phyloP scores from a whole-genome alignment of 2,329 filamentous ascomycete species.

The Colletotrichum sp. region DNA sequence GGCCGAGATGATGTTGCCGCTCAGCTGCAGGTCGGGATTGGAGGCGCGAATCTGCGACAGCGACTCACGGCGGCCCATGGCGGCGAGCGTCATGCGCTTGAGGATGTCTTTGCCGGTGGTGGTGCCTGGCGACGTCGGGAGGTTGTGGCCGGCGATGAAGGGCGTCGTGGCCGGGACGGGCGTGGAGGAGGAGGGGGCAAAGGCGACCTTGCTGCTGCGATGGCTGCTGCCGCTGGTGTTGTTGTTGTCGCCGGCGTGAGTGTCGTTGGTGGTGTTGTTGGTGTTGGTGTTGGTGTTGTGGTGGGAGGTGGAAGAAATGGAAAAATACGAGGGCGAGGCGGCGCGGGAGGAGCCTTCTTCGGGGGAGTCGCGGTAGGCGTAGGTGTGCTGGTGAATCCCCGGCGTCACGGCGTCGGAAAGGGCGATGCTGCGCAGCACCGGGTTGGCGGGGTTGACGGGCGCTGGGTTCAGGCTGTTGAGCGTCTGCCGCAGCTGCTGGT shows the following conservation, averaged over 20 bases:
- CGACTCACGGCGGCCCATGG: constrained; percentile 54
- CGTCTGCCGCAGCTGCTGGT: background rate
- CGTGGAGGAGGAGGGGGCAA: background rate
- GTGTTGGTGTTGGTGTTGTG: background rate
- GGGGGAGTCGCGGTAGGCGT: constrained; percentile 26
- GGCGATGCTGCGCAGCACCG: constrained; percentile 18
- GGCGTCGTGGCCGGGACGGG: background rate
- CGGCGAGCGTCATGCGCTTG: constrained; percentile 46
- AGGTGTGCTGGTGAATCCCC: constrained; percentile 30
- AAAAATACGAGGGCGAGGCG: constrained; percentile 28
- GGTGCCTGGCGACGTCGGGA: constrained; percentile 5
- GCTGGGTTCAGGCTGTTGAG: background rate
- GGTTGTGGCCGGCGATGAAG: constrained; percentile 18
- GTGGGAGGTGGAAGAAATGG: constrained; percentile 19
- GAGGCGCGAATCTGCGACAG: constrained; percentile 60
- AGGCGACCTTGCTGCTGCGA: background rate
- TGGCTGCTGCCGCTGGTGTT: too few species aligned
- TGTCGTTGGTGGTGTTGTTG: background rate
- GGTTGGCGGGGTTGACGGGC: constrained; percentile 19
- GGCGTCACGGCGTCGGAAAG: constrained; percentile 32
- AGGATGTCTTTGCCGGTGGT: constrained; percentile 42
- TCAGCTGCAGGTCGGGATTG: constrained; percentile 63
- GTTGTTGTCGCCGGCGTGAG: background rate
- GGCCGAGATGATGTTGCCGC: constrained; percentile 70
- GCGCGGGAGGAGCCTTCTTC: constrained; percentile 10